Evolutionary conservation across 2,329 filamentous ascomycete genomes (phyloP).

Genomic region (Ceratocystis huliohia): DNA sequence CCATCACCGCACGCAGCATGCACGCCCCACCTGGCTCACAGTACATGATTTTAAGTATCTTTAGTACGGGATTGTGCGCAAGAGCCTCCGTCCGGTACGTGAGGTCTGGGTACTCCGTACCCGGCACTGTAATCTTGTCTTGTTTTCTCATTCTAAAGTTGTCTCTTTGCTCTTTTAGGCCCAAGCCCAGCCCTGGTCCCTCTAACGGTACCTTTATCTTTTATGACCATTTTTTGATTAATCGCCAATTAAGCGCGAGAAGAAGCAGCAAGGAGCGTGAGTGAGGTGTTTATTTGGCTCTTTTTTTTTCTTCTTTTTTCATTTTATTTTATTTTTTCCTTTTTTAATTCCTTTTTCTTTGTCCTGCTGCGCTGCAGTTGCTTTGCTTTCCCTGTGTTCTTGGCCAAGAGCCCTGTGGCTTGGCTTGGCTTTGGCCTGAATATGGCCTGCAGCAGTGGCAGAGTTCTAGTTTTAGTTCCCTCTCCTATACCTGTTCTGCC

Average conservation of each 20-base stretch:
- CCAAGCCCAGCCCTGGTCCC: neutral
- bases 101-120: conserved; percentile 4
- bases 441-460: neutral
- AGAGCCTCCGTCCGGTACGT: conserved; percentile 6
- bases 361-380: neutral
- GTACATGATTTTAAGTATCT: conserved; percentile 8
- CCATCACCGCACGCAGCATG: too few species aligned
- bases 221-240: neutral
- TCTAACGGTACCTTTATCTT: conserved; percentile 5
- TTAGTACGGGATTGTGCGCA: conserved; percentile 9
- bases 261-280: neutral
- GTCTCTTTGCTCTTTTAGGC: conserved; percentile 5
- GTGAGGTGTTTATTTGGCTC: conserved; percentile 1
- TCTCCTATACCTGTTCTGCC: neutral
- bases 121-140: conserved; percentile 8
- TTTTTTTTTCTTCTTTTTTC: neutral
- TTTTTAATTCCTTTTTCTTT: neutral
- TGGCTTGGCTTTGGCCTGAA: conserved; percentile 4
- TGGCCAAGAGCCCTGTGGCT: neutral
- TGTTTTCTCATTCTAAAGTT: neutral
- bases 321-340: neutral
- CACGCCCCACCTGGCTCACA: neutral
- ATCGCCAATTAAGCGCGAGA: neutral
- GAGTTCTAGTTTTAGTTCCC: neutral
- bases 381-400: neutral